Evolutionary conservation across 768 basidiomycete species (phyloP).

Genomic region (Mycena metata): DNA sequence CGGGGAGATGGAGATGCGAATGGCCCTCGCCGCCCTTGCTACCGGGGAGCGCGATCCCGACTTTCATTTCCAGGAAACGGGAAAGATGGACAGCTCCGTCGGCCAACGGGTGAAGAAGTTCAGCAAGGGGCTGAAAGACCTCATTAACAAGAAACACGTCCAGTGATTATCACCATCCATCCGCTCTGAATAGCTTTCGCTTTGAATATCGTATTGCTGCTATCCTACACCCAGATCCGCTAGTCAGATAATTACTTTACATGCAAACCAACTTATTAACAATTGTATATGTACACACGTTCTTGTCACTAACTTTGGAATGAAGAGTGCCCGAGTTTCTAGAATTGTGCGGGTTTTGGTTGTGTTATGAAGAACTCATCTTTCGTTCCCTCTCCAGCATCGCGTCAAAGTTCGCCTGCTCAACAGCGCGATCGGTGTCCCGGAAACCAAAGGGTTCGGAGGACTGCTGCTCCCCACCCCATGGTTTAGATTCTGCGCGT

Average conservation of each 20-base stretch:
- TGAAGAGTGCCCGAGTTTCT: too few species aligned
- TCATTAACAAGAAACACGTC: conserved; percentile 37
- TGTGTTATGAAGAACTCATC: conserved; percentile 19
- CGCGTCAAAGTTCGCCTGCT: conserved; percentile 35
- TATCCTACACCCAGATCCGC: conserved; percentile 24
- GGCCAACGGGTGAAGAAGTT: conserved; percentile 46
- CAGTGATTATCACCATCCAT: conserved; percentile 8
- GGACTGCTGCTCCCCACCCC: not conserved
- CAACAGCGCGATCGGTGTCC: conserved; percentile 30
- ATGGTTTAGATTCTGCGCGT: conserved; percentile 2
- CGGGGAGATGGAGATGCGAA: conserved; percentile 70
- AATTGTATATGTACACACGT: too few species aligned
- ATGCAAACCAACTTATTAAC: not conserved
- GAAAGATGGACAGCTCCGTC: conserved; percentile 27
- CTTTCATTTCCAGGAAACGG: conserved; percentile 42
- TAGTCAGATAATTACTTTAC: conserved; percentile 27
- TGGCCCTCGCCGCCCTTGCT: conserved; percentile 62
- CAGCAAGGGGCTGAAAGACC: conserved; percentile 51
- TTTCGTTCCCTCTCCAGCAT: conserved; percentile 34
- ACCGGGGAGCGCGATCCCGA: conserved; percentile 19
- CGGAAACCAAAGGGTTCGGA: conserved; percentile 14
- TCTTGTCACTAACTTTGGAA: too few species aligned
- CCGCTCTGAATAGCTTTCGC: not conserved
- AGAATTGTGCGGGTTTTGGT: not conserved
- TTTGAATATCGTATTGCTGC: conserved; percentile 27